These are phyloP conservation scores for Mycena rebaudengoi DNA, from an alignment of 768 basidiomycete genomes.

Conservation along the genomic window DNA sequence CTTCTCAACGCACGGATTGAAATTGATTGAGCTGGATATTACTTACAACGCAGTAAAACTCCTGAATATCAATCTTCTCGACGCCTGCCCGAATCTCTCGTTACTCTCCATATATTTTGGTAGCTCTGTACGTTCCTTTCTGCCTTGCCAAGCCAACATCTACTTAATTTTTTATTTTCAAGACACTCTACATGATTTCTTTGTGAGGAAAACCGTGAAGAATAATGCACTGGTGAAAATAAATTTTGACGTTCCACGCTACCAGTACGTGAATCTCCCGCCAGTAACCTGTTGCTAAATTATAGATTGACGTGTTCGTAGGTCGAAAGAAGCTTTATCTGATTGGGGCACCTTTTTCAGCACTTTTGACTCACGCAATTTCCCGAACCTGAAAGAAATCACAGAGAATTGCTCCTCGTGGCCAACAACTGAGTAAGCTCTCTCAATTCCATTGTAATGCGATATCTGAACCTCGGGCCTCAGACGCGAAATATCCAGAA, in stretches of 20 bases:
- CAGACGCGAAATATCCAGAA: constrained; percentile 6
- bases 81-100: background rate
- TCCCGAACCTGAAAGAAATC: background rate
- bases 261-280: background rate
- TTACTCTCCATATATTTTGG: background rate
- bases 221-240: no score
- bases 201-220: no score
- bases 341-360: background rate
- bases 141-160: no score
- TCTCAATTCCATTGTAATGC: background rate
- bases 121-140: no score
- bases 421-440: background rate
- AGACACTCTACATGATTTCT: no score
- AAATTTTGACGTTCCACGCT: background rate
- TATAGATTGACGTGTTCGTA: background rate
- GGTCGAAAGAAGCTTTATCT: background rate
- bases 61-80: background rate
- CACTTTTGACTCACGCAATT: background rate
- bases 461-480: background rate
- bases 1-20: background rate
- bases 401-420: background rate
- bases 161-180: no score
- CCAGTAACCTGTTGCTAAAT: background rate
- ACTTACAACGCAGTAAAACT: background rate
- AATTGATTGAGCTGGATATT: background rate